Evolutionary conservation across 768 basidiomycete genomes (phyloP).

Genomic region (Arthromyces matolae): DNA sequence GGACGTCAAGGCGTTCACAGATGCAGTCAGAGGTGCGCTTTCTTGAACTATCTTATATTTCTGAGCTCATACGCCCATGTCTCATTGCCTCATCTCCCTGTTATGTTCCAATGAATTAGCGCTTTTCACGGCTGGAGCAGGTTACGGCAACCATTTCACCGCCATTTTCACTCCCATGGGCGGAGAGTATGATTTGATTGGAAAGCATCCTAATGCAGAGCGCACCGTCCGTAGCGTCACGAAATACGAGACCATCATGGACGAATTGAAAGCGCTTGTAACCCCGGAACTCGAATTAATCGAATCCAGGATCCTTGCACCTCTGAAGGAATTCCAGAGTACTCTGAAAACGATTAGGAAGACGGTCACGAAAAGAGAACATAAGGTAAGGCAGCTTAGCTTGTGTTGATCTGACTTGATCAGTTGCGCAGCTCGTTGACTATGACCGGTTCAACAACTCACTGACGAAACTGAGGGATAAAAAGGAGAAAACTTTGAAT

Average conservation of each 20-base stretch:
- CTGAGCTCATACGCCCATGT: slow-evolving; percentile 1
- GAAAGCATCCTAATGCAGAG: slow-evolving; percentile 73
- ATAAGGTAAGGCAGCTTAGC: slow-evolving; percentile 64
- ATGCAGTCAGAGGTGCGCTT: slow-evolving; percentile 68
- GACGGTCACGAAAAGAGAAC: slow-evolving; percentile 93
- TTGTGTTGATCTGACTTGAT: background rate
- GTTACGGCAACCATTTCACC: slow-evolving; percentile 62
- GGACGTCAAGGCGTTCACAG: slow-evolving; percentile 84
- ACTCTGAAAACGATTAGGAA: slow-evolving; percentile 89
- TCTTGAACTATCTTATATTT: slow-evolving; percentile 9
- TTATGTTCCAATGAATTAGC: slow-evolving; percentile 33
- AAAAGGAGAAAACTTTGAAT: slow-evolving; percentile 94
- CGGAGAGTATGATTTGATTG: slow-evolving; percentile 75
- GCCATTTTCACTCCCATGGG: slow-evolving; percentile 61
- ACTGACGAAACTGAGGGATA: slow-evolving; percentile 91
- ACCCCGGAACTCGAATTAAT: slow-evolving; percentile 93
- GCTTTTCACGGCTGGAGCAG: slow-evolving; percentile 62
- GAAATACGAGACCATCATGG: slow-evolving; percentile 68
- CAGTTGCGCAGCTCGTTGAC: slow-evolving; percentile 69
- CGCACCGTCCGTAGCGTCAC: slow-evolving; percentile 78
- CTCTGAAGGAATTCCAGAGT: slow-evolving; percentile 84
- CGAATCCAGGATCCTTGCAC: slow-evolving; percentile 77
- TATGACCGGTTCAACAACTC: slow-evolving; percentile 97
- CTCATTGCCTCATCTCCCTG: background rate
- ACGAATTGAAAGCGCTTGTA: slow-evolving; percentile 76